A percentile compares a stretch with the other conserved stretches of the same genome.
phyloP scores from a whole-genome alignment of 2,329 filamentous ascomycete species.

The Cercospora zeina region DNA sequence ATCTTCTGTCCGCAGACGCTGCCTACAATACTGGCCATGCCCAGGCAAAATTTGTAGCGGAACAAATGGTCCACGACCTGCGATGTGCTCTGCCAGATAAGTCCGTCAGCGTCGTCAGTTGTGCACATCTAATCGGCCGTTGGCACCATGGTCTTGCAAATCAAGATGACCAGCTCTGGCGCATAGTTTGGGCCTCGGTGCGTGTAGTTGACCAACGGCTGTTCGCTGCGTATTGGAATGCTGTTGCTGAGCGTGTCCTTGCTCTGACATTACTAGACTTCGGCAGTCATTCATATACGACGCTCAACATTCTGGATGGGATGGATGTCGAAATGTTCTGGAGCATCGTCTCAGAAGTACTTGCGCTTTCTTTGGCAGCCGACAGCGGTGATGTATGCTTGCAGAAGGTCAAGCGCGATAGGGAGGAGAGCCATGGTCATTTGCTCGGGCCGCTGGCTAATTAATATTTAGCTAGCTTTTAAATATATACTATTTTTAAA shows the following conservation, averaged over 20 bases:
- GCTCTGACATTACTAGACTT: neutral
- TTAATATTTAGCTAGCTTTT: too few relatives aligned
- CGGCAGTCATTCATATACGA: neutral
- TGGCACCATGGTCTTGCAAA: slow-evolving; percentile 2
- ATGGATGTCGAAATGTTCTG: neutral
- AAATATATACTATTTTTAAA: too few relatives aligned
- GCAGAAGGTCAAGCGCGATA: neutral
- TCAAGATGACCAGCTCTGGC: slow-evolving; percentile 17
- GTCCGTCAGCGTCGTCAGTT: neutral
- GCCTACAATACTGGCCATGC: neutral
- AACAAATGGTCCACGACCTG: neutral
- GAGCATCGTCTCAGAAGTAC: neutral
- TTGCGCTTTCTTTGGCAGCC: neutral
- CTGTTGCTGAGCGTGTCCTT: neutral
- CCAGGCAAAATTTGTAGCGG: neutral
- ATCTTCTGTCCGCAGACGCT: neutral
- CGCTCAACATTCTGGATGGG: neutral
- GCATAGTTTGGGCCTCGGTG: slow-evolving; percentile 8
- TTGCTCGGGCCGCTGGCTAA: neutral
- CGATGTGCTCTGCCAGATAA: neutral
- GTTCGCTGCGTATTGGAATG: neutral
- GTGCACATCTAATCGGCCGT: slow-evolving; percentile 10
- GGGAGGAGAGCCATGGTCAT: neutral
- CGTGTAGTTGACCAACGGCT: neutral
- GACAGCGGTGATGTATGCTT: neutral